phyloP scores from a whole-genome alignment of 2,329 filamentous ascomycete species.

The Neofusicoccum laricinum region DNA sequence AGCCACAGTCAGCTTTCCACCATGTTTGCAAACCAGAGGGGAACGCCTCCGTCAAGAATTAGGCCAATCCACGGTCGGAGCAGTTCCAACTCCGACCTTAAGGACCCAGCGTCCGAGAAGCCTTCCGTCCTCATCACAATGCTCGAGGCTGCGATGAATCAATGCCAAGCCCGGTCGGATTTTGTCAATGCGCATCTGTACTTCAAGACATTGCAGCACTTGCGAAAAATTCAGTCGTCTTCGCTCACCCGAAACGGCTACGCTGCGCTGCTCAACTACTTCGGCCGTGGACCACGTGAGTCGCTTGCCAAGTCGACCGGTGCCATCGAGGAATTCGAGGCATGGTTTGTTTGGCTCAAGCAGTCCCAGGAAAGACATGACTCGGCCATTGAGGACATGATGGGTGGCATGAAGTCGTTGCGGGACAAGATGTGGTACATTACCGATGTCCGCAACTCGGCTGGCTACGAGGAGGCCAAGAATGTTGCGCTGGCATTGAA shows the following conservation, averaged over 20 bases:
- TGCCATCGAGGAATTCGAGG: slow-evolving; percentile 74
- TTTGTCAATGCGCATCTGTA: slow-evolving; percentile 82
- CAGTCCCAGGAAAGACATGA: slow-evolving; percentile 79
- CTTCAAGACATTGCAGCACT: slow-evolving; percentile 75
- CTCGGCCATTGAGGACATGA: slow-evolving; percentile 69
- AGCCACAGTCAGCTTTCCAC: slow-evolving; percentile 37
- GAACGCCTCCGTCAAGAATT: slow-evolving; percentile 29
- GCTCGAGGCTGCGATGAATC: slow-evolving; percentile 72
- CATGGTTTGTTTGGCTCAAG: slow-evolving; percentile 79
- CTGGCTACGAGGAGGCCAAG: slow-evolving; percentile 79
- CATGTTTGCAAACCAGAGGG: slow-evolving; percentile 37
- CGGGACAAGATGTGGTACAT: slow-evolving; percentile 99
- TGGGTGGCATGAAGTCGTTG: slow-evolving; percentile 68
- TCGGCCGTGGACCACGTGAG: slow-evolving; percentile 68
- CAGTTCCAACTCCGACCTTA: slow-evolving; percentile 31
- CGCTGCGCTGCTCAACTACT: slow-evolving; percentile 69
- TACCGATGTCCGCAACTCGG: slow-evolving; percentile 87
- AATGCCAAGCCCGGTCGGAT: slow-evolving; percentile 75
- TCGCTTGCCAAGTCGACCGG: slow-evolving; percentile 67
- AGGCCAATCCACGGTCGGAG: slow-evolving; percentile 32
- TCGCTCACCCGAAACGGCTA: slow-evolving; percentile 66
- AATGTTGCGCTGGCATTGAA: slow-evolving; percentile 85
- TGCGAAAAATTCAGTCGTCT: slow-evolving; percentile 61
- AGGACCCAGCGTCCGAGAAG: slow-evolving; percentile 36
- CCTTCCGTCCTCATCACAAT: slow-evolving; percentile 62